phyloP scores from a whole-genome alignment of 2,329 filamentous ascomycete genomes.

The Cadophora malorum region DNA sequence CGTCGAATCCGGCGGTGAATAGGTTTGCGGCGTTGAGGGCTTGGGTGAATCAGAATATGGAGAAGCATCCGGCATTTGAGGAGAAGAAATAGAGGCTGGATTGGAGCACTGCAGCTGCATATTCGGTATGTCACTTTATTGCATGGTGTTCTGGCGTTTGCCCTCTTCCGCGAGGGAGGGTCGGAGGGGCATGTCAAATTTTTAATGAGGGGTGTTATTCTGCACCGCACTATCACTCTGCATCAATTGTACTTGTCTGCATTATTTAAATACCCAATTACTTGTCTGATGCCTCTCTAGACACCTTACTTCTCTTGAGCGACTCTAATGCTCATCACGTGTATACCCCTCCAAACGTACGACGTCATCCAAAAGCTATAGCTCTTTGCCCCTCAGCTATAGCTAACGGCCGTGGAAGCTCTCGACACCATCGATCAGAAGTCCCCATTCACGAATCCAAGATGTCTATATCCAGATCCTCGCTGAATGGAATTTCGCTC shows the following conservation, averaged over 20 bases:
- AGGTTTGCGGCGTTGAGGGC: constrained; percentile 82
- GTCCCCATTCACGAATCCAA: neutral
- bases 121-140: constrained; percentile 18
- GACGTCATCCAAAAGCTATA: neutral
- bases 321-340: neutral
- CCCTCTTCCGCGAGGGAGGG: too few species aligned
- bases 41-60: constrained; percentile 88
- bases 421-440: neutral
- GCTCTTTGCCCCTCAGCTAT: neutral
- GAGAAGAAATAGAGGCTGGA: constrained; percentile 25
- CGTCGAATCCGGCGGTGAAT: constrained; percentile 44
- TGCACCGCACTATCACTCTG: neutral
- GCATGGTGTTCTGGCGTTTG: constrained; percentile 20
- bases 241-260: neutral
- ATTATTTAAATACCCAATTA: neutral
- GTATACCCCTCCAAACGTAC: neutral
- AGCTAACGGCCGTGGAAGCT: neutral
- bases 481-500: constrained; percentile 49
- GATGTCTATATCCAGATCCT: constrained; percentile 29
- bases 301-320: neutral
- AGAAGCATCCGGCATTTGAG: constrained; percentile 80
- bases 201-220: too few species aligned
- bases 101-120: neutral
- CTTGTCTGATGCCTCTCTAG: neutral
- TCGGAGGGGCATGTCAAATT: constrained; percentile 1